phyloP scores from a whole-genome alignment of 768 basidiomycete species.

The Mycena belliarum region DNA sequence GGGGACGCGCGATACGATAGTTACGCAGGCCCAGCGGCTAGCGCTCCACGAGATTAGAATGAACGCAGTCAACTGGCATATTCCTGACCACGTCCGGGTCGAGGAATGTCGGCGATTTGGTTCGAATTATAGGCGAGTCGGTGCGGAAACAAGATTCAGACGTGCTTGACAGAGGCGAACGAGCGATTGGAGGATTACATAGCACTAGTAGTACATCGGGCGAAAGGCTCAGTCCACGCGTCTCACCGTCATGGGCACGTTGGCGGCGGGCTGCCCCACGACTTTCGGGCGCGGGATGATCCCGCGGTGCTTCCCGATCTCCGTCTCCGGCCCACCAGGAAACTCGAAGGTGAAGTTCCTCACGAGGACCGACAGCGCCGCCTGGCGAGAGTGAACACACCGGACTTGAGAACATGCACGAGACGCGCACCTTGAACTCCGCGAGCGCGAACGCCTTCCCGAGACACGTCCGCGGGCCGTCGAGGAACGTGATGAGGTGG shows the following conservation, averaged over 20 bases:
- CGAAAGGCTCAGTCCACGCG: conserved; percentile 9
- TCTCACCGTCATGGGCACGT: conserved; percentile 9
- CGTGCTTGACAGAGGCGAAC: too few relatives aligned
- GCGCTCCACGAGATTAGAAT: too few relatives aligned
- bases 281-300: conserved; percentile 23
- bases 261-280: conserved; percentile 8
- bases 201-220: too few relatives aligned
- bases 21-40: too few relatives aligned
- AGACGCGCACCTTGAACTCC: conserved; percentile 17
- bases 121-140: too few relatives aligned
- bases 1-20: too few relatives aligned
- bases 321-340: conserved; percentile 29
- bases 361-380: conserved; percentile 33
- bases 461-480: conserved; percentile 47
- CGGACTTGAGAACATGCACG: neutral
- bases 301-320: conserved; percentile 22
- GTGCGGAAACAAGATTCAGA: too few relatives aligned
- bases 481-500: conserved; percentile 46
- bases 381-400: conserved; percentile 1
- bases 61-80: too few relatives aligned
- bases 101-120: too few relatives aligned
- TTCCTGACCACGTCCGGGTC: too few relatives aligned
- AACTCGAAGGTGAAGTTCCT: conserved; percentile 29
- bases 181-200: too few relatives aligned
- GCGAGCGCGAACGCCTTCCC: conserved; percentile 46